Percentiles rank a stretch among this genome's conserved stretches.
Evolutionary conservation across 352 stramenopile species (phyloP).

Genomic region (Phytopythium mirpurense): DNA sequence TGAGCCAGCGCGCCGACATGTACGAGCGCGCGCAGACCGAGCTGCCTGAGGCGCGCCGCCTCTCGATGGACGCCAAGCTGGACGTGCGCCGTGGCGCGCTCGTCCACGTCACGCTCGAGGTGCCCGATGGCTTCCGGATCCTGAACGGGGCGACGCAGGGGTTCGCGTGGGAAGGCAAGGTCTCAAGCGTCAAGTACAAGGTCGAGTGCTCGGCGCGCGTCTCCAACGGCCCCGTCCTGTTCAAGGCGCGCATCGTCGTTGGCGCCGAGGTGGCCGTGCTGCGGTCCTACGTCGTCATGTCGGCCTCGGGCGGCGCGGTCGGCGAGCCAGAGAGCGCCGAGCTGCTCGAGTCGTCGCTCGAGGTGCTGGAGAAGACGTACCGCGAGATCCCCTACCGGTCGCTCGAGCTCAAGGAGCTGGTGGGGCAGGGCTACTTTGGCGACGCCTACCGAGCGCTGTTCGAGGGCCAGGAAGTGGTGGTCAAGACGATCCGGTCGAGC

Average conservation of each 20-base stretch:
- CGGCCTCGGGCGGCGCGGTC: slow-evolving; percentile 21
- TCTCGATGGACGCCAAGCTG: slow-evolving; percentile 64
- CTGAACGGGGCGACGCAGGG: slow-evolving; percentile 58
- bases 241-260: slow-evolving; percentile 69
- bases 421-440: slow-evolving; percentile 74
- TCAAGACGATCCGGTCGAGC: slow-evolving; percentile 75
- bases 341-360: slow-evolving; percentile 52
- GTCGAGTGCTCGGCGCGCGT: slow-evolving; percentile 53
- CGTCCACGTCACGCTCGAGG: slow-evolving; percentile 69
- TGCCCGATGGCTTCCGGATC: slow-evolving; percentile 53
- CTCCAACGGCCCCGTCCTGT: slow-evolving; percentile 54
- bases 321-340: slow-evolving; percentile 37
- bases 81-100: slow-evolving; percentile 66
- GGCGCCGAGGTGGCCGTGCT: slow-evolving; percentile 63
- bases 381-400: slow-evolving; percentile 62
- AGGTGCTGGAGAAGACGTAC: slow-evolving; percentile 74
- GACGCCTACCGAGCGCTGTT: slow-evolving; percentile 64
- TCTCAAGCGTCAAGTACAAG: slow-evolving; percentile 52
- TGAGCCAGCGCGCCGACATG: slow-evolving; percentile 67
- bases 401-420: slow-evolving; percentile 69
- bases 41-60: slow-evolving; percentile 25
- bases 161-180: slow-evolving; percentile 67
- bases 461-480: slow-evolving; percentile 66
- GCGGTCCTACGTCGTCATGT: slow-evolving; percentile 70
- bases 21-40: slow-evolving; percentile 40